Evolutionary conservation across 2,329 filamentous ascomycete species (phyloP), one percentile per base, ranked within the genome.

Genomic region (Fusarium humuli): DNA sequence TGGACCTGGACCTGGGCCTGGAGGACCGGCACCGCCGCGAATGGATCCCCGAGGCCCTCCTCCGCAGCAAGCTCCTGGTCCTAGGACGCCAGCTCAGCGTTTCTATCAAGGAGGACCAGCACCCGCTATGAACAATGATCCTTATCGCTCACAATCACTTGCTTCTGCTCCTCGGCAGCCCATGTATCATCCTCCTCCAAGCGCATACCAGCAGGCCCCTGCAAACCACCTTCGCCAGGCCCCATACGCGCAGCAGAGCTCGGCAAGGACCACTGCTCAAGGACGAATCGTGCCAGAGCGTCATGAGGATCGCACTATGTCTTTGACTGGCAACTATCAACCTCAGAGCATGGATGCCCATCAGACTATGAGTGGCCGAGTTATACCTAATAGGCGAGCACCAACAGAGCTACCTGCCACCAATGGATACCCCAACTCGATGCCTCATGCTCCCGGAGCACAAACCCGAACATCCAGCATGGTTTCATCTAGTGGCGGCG

Each of bases 221-320:
- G 91, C 92, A 54, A 92, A 91, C 77, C 88, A 91, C 45, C 94
- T 94, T 76, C 91, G 94, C 57, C 92, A 94, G 72, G 90, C 92
- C 63, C 91, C 90, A 30, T 95, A 81, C 60, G 73, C 93, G 77
- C 88, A 90, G 72, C 83, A 82, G 69, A 84, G 87, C 58, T 87
- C 89, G 73, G 90, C 94, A 3, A 87, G 91, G 67, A 97, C 94
- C 50, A 99, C 96, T 5, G 93, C 94, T 11, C 94, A 98, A 79
- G 96, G 96, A 32, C 89, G 96, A 65, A 86, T 96, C 37, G 94
- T 99, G 11, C 96, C 96, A 2, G 94, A 98, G 77, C 90, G 95
- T 57, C 92, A 94, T 67, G 93, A 97, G 75, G 95, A 98, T 80
- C 89, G 96, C 61, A 91, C 96, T 69, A 98, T 98, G 96, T 97